Evolutionary conservation across 2,329 filamentous ascomycete genomes (phyloP).

Genomic region (Colletotrichum graminicola): DNA sequence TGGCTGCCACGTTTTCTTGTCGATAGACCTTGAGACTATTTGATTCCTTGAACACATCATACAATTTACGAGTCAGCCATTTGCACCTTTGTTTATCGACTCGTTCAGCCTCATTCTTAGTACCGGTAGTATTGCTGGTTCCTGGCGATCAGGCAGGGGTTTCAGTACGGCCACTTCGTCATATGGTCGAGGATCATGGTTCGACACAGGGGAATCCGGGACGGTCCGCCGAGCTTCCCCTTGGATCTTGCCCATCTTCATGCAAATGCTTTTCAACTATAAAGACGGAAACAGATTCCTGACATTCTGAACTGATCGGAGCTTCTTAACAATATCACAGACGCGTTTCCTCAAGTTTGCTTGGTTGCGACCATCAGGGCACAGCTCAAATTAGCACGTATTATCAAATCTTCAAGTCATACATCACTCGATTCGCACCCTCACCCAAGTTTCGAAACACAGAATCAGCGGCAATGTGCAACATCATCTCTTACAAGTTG

Average conservation of each 20-base stretch:
- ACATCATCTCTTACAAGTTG: slow-evolving; percentile 62
- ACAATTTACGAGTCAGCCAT: slow-evolving; percentile 17
- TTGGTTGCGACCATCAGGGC: background rate
- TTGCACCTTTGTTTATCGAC: background rate
- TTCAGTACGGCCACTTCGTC: slow-evolving; percentile 1
- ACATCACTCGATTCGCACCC: background rate
- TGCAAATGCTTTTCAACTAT: background rate
- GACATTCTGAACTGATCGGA: background rate
- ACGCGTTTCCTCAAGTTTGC: background rate
- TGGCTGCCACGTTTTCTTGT: slow-evolving; percentile 42
- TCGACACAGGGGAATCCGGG: background rate
- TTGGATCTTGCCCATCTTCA: background rate
- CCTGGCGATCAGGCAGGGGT: slow-evolving; percentile 20
- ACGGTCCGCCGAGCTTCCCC: background rate
- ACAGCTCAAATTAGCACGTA: background rate
- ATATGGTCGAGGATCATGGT: slow-evolving; percentile 15
- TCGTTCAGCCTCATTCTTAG: background rate
- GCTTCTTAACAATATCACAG: no score
- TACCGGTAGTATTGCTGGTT: slow-evolving; percentile 5
- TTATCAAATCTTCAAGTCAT: background rate
- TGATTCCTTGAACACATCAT: slow-evolving; percentile 21
- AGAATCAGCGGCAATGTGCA: slow-evolving; percentile 57
- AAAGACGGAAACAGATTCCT: background rate
- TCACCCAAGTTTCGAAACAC: background rate
- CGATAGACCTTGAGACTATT: slow-evolving; percentile 42